A percentile compares a stretch with the other conserved stretches of the same genome.
These are phyloP conservation scores for Theobroma cacao DNA, from an alignment of 345 rosid genomes.

Conservation along the genomic window DNA sequence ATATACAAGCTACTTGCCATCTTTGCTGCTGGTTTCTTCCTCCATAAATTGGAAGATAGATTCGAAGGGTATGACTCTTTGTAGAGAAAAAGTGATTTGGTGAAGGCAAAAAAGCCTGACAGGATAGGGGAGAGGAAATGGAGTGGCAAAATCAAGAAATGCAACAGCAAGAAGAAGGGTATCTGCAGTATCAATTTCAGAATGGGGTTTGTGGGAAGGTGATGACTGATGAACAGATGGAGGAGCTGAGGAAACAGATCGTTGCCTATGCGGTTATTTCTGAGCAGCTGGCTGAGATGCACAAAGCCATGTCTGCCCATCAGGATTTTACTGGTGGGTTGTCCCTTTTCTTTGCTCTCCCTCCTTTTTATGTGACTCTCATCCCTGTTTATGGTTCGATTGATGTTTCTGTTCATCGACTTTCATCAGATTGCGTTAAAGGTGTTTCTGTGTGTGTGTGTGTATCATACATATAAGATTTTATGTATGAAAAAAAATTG, in stretches of 20 bases:
- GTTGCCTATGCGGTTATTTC: conserved; percentile 50
- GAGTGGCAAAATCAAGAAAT: conserved; percentile 1
- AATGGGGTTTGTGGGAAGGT: conserved; percentile 35
- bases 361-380: too few species aligned
- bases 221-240: conserved; percentile 86
- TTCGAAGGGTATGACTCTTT: neutral
- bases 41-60: neutral
- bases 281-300: conserved; percentile 59
- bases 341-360: neutral
- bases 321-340: conserved; percentile 40
- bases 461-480: too few species aligned
- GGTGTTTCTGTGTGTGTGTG: too few species aligned
- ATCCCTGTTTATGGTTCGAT: neutral
- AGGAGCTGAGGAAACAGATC: conserved; percentile 64
- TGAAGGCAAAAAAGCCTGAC: neutral
- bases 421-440: too few species aligned
- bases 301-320: conserved; percentile 40
- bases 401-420: neutral
- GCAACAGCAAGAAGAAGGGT: neutral
- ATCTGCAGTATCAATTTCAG: neutral
- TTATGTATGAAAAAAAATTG: too few species aligned
- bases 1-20: neutral
- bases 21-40: neutral
- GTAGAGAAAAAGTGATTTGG: neutral
- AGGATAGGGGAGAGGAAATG: neutral